Conservation (phyloP, 306 rosid species). For the Quercus cerris region DNA sequence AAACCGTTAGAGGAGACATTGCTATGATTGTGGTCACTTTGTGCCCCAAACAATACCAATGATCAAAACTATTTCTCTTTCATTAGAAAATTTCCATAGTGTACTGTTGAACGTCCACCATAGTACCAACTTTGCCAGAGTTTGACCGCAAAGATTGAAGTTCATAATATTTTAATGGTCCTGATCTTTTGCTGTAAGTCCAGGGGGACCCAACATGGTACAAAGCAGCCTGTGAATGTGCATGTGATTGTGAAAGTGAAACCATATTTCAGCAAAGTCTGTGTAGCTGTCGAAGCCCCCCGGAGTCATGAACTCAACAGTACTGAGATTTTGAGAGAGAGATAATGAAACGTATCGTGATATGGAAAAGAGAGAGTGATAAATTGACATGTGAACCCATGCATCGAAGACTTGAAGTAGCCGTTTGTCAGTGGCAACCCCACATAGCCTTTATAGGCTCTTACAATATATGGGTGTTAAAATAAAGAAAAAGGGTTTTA, state of each 20-base stretch:
- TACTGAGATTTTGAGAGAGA: no score
- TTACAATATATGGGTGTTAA: no score
- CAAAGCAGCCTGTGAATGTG: no score
- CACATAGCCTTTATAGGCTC: conserved; percentile 8
- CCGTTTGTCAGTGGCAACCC: conserved; percentile 38
- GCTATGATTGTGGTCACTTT: conserved; percentile 25
- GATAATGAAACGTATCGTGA: conserved; percentile 1
- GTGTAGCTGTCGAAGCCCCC: no score
- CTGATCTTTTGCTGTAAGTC: not conserved
- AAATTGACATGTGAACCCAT: conserved; percentile 23
- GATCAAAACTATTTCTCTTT: not conserved
- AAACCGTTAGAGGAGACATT: conserved; percentile 42
- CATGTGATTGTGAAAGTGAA: no score
- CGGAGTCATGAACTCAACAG: no score
- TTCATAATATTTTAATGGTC: not conserved
- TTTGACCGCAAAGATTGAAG: not conserved
- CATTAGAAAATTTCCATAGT: not conserved
- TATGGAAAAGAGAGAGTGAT: not conserved
- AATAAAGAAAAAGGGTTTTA: not conserved
- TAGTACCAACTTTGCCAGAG: not conserved
- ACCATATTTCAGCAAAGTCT: no score
- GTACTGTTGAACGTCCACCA: not conserved
- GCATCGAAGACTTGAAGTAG: conserved; percentile 1
- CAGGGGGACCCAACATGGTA: not conserved
- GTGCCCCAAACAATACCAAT: not conserved